These are phyloP conservation scores for Bimuria novae-zelandiae DNA, from an alignment of 2,329 filamentous ascomycete species.

Conservation along the genomic window DNA sequence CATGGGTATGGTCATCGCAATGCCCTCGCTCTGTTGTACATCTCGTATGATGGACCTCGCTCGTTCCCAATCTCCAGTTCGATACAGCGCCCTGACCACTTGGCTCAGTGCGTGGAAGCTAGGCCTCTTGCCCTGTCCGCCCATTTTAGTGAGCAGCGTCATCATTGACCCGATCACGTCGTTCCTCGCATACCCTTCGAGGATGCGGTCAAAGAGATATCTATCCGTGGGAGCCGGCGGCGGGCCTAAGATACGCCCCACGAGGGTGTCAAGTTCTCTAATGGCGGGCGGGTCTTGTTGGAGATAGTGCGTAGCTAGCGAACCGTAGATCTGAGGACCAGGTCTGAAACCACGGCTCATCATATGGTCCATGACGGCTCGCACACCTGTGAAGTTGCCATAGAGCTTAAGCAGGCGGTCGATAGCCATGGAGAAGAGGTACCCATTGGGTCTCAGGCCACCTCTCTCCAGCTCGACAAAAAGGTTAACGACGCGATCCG, in stretches of 20 bases:
- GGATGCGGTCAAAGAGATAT: conserved; percentile 70
- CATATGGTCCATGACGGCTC: conserved; percentile 68
- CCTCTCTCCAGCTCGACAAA: conserved; percentile 60
- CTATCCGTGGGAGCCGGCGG: conserved; percentile 52
- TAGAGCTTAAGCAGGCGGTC: conserved; percentile 62
- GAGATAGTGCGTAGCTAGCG: conserved; percentile 72
- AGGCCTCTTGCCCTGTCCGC: conserved; percentile 46
- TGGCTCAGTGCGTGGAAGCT: conserved; percentile 48
- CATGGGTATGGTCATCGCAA: conserved; percentile 28
- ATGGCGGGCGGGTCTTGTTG: conserved; percentile 62
- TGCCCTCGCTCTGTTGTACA: conserved; percentile 39
- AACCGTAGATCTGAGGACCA: conserved; percentile 73
- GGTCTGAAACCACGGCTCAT: conserved; percentile 56
- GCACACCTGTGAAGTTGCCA: conserved; percentile 57
- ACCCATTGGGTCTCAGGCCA: conserved; percentile 63
- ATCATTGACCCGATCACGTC: conserved; percentile 56
- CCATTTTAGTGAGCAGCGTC: conserved; percentile 47
- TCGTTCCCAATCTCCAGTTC: conserved; percentile 41
- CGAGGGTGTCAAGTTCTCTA: conserved; percentile 62
- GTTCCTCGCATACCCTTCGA: conserved; percentile 66
- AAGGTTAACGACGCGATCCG: conserved; percentile 56
- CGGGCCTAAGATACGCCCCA: conserved; percentile 51
- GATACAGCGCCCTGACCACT: conserved; percentile 46
- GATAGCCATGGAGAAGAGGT: conserved; percentile 72
- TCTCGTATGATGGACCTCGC: conserved; percentile 44